A percentile compares a stretch with the other conserved stretches of the same genome.
phyloP scores from a whole-genome alignment of 805 yeast genomes.

The Jamesozyma jinghongensis region DNA sequence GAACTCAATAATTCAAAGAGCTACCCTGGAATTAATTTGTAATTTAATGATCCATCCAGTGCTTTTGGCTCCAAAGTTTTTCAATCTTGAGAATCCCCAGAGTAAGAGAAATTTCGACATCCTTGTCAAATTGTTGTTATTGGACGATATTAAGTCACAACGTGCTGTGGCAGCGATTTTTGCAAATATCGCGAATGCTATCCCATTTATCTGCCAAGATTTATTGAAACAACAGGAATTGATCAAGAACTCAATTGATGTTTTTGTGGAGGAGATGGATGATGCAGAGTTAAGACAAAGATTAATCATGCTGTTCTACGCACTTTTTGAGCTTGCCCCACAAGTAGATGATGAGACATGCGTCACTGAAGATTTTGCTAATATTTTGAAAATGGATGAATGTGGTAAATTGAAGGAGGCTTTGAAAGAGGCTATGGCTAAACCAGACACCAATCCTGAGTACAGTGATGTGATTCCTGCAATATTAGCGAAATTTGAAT shows the following conservation, averaged over 20 bases:
- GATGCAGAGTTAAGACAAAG: constrained; percentile 30
- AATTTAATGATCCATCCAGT: constrained; percentile 41
- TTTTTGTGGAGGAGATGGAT: constrained; percentile 22
- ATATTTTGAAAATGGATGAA: constrained; percentile 1
- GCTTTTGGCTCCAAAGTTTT: constrained; percentile 42
- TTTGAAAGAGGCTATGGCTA: constrained; percentile 11
- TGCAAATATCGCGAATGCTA: constrained; percentile 28
- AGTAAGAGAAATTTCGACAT: constrained; percentile 35
- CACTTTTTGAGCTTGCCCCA: constrained; percentile 19
- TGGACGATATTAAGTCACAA: constrained; percentile 36
- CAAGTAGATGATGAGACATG: constrained; percentile 4
- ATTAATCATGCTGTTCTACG: constrained; percentile 26
- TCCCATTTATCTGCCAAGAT: constrained; percentile 31
- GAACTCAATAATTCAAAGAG: constrained; percentile 43
- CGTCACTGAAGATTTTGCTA: not conserved
- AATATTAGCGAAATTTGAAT: constrained; percentile 2
- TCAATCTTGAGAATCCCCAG: constrained; percentile 38
- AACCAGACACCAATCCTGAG: constrained; percentile 12
- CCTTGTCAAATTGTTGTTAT: constrained; percentile 33
- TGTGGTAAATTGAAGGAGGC: constrained; percentile 8
- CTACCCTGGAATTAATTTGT: constrained; percentile 54
- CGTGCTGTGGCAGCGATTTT: constrained; percentile 33
- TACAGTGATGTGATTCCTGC: constrained; percentile 14
- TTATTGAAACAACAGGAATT: constrained; percentile 21
- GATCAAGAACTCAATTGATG: constrained; percentile 16